A percentile compares a stretch with the other conserved stretches of the same genome.
These are phyloP conservation scores for Dentipellis fragilis DNA, from an alignment of 768 basidiomycete species.

Conservation along the genomic window DNA sequence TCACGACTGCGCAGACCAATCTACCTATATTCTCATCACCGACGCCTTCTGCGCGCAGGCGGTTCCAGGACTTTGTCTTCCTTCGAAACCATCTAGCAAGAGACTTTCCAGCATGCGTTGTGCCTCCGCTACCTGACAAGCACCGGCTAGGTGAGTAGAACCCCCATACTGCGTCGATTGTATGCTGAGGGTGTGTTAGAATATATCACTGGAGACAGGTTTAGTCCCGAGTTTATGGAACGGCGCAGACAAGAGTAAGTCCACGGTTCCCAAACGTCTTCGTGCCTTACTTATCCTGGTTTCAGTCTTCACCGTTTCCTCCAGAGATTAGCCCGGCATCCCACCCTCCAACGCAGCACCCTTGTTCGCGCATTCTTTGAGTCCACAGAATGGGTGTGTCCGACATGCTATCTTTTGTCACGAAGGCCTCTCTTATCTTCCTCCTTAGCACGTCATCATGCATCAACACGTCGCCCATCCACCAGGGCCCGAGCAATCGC, in stretches of 20 bases:
- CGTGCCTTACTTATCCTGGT: not conserved
- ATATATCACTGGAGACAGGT: constrained; percentile 95
- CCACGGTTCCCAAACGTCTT: not conserved
- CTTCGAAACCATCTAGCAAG: constrained; percentile 77
- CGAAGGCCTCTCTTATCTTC: constrained; percentile 5
- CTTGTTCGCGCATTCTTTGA: constrained; percentile 92
- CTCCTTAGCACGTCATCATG: constrained; percentile 81
- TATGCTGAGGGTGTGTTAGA: constrained; percentile 37
- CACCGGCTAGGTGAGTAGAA: constrained; percentile 75
- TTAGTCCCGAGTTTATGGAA: constrained; percentile 96
- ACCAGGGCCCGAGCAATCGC: constrained; percentile 68
- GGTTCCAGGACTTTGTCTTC: constrained; percentile 97
- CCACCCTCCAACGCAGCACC: constrained; percentile 84
- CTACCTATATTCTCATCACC: constrained; percentile 73
- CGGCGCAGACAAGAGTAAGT: constrained; percentile 78
- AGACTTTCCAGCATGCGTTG: constrained; percentile 97
- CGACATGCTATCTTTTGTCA: not conserved
- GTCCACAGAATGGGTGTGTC: constrained; percentile 93
- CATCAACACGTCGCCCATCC: constrained; percentile 93
- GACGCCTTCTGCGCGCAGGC: constrained; percentile 69
- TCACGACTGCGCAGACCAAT: constrained; percentile 56
- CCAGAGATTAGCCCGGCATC: constrained; percentile 85
- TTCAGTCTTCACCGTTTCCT: constrained; percentile 85
- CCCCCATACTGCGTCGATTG: not conserved
- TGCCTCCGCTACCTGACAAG: constrained; percentile 93